Base-by-base conservation (phyloP, 257 asterid genomes). In the Capsicum pubescens region DNA sequence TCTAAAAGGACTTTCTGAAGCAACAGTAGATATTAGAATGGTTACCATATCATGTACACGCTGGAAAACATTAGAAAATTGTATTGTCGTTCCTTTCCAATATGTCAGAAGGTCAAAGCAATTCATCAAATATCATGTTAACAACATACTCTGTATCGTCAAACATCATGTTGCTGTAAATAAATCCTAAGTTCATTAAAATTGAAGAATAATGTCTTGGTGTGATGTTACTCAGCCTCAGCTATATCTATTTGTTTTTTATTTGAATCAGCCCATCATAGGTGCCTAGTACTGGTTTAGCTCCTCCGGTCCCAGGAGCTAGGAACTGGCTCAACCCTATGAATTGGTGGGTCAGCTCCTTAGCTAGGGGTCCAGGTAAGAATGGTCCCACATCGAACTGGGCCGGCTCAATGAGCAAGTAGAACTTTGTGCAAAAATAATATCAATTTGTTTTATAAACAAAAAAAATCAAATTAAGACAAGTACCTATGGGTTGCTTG, bases 171-270 rank as follows among this genome's bases (percentile, higher is more conserved):
- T 69, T 66, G 48, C 16, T 69, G 15, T 39, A 9, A 69, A 69
- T 16, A 39, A 39, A 36, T 39, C 8, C 54, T 8, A 69, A 4
- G 32, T 39, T 36, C 55, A 8, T 8, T 60, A 69, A n/a, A 69
- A 4, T 69, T 69, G 55, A 39, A 68, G 77, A 68, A 42, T 8
- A 69, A 36, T 16, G 55, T 69, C 55, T 39, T 16, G 15, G 78
- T 69, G 78, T 39, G 78, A 39, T 39, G 54, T 69, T 39, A 69
- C 55, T 69, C 78, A 16, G 55, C 32, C 55, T 42, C 55, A 69
- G 15, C 16, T 69, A 42, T 39, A 69, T 39, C 21, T 59, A 3
- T 59, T 7, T 59, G 4, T 59, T 59, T 17, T 58, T 56, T 17
- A 7, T 58, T 59, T 59, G 78, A 42, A 42, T 39, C 55, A 39